Conservation (phyloP, 2,329 filamentous ascomycete species). For the Aureobasidium sp. region DNA sequence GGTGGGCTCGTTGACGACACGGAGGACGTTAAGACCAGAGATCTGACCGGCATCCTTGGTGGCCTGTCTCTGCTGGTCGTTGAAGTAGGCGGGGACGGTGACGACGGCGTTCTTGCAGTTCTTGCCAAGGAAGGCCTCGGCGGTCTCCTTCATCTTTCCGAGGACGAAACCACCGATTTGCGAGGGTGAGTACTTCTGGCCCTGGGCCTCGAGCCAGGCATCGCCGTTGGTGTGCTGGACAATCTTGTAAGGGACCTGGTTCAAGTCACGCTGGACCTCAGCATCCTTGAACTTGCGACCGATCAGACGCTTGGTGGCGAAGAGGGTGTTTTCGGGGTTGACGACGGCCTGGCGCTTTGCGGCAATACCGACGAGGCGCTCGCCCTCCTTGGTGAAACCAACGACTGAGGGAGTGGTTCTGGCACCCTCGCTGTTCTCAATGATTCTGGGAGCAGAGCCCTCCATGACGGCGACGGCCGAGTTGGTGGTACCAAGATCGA, state of each 20-base stretch:
- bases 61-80: slow-evolving; percentile 99
- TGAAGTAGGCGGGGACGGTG: slow-evolving; percentile 99
- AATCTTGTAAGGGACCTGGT: slow-evolving; percentile 99
- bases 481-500: slow-evolving; percentile 99
- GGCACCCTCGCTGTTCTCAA: slow-evolving; percentile 95
- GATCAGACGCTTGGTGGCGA: slow-evolving; percentile 99
- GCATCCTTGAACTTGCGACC: slow-evolving; percentile 92
- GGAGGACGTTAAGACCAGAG: slow-evolving; percentile 92
- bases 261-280: slow-evolving; percentile 96
- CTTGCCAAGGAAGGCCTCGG: slow-evolving; percentile 96
- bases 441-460: slow-evolving; percentile 99
- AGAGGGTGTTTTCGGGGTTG: slow-evolving; percentile 97
- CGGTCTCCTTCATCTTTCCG: slow-evolving; percentile 99
- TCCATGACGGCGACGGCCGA: slow-evolving; percentile 99
- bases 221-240: slow-evolving; percentile 80
- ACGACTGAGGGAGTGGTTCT: slow-evolving; percentile 99
- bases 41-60: slow-evolving; percentile 99
- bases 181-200: slow-evolving; percentile 95
- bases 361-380: slow-evolving; percentile 98
- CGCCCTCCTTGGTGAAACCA: slow-evolving; percentile 92
- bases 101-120: slow-evolving; percentile 99
- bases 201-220: slow-evolving; percentile 94
- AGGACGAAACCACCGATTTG: slow-evolving; percentile 99
- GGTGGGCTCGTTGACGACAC: slow-evolving; percentile 99
- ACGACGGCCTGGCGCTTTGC: slow-evolving; percentile 99